phyloP scores from a whole-genome alignment of 108 stramenopile genomes.

The Mayamaea pseudoterrestris region DNA sequence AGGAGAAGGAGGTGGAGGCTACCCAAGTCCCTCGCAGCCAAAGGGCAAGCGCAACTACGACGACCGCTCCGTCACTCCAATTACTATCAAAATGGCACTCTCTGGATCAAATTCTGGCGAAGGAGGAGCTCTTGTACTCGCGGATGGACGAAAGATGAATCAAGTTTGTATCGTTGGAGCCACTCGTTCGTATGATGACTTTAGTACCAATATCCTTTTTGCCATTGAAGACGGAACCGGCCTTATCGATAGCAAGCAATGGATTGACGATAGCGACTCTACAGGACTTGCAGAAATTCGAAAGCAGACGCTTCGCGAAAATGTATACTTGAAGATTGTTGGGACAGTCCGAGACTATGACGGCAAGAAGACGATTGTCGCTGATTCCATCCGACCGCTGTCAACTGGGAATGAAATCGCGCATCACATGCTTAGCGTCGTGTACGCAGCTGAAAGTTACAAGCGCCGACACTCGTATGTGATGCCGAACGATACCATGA shows the following conservation, averaged over 20 bases:
- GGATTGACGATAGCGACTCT: conserved; percentile 45
- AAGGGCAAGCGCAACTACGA: conserved; percentile 48
- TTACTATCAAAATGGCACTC: conserved; percentile 53
- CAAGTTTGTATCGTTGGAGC: conserved; percentile 63
- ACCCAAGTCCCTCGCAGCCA: conserved; percentile 6
- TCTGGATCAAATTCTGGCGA: conserved; percentile 19
- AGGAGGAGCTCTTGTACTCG: conserved; percentile 24
- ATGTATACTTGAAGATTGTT: conserved; percentile 54
- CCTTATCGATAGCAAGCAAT: conserved; percentile 61
- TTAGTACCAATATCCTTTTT: conserved; percentile 47
- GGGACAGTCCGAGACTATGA: conserved; percentile 69
- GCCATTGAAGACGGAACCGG: conserved; percentile 83
- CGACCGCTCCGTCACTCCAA: conserved; percentile 68
- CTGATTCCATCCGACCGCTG: conserved; percentile 47
- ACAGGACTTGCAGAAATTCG: conserved; percentile 33
- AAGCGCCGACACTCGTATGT: conserved; percentile 24
- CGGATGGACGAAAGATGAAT: conserved; percentile 60
- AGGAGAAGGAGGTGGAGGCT: conserved; percentile 9
- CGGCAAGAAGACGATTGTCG: conserved; percentile 42
- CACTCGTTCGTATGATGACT: conserved; percentile 32
- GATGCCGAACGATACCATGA: conserved; percentile 9
- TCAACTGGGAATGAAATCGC: conserved; percentile 63
- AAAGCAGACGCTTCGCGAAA: conserved; percentile 25
- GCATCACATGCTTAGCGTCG: conserved; percentile 73
- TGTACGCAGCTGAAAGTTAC: conserved; percentile 46